Evolutionary conservation across 768 basidiomycete genomes (phyloP).

Genomic region (Mycena rosella): DNA sequence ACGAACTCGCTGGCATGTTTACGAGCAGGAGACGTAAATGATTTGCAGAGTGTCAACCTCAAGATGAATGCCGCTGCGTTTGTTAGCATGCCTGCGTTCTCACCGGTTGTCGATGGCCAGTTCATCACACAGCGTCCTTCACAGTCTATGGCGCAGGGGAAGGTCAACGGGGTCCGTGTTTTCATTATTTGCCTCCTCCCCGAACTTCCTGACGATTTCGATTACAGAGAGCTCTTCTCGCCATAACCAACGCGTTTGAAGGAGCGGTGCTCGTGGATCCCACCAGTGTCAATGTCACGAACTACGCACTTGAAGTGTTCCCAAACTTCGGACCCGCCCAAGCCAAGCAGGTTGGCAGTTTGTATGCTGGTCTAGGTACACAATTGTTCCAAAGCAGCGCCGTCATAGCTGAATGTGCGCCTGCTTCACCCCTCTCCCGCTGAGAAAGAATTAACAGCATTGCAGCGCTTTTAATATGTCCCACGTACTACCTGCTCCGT

Average conservation of each 20-base stretch:
- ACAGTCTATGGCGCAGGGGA: constrained; percentile 42
- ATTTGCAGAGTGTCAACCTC: constrained; percentile 40
- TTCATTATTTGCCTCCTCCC: constrained; percentile 16
- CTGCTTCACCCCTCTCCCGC: not conserved
- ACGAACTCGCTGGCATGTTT: constrained; percentile 43
- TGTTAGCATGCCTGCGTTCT: constrained; percentile 40
- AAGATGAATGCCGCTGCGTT: constrained; percentile 39
- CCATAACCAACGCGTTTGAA: constrained; percentile 43
- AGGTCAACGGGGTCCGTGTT: constrained; percentile 48
- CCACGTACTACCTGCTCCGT: constrained; percentile 43
- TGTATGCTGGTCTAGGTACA: constrained; percentile 29
- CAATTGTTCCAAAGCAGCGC: constrained; percentile 24
- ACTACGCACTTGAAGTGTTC: constrained; percentile 36
- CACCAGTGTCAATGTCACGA: constrained; percentile 6
- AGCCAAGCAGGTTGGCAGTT: constrained; percentile 4
- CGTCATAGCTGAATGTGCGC: constrained; percentile 41
- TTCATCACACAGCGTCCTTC: constrained; percentile 51
- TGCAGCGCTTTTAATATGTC: constrained; percentile 49
- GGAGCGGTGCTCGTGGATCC: constrained; percentile 42
- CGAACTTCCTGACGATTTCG: no score
- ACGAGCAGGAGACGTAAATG: constrained; percentile 37
- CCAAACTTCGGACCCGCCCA: constrained; percentile 28
- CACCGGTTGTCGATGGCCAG: constrained; percentile 50
- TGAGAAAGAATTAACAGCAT: no score
- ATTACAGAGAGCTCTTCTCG: constrained; percentile 37